phyloP scores from a whole-genome alignment of 805 yeast species.

The Pichia sporocuriosa region DNA sequence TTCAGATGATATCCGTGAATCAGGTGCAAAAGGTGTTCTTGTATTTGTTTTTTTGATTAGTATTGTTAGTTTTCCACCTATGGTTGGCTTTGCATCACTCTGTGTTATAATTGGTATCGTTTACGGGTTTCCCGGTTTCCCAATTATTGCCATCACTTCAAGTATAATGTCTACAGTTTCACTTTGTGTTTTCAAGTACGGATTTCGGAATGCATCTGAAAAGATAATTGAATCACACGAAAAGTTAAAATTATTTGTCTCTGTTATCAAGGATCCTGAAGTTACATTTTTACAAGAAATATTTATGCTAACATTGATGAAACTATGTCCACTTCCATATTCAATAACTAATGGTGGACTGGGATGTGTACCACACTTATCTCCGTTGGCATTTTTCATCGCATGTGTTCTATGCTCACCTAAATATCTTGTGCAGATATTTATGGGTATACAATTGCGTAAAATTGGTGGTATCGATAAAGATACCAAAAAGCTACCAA shows the following conservation, averaged over 20 bases:
- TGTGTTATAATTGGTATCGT: constrained; percentile 69
- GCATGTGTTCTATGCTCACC: constrained; percentile 80
- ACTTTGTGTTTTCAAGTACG: constrained; percentile 57
- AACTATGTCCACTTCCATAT: constrained; percentile 90
- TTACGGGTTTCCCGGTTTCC: constrained; percentile 85
- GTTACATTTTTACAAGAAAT: constrained; percentile 46
- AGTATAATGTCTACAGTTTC: constrained; percentile 70
- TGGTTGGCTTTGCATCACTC: constrained; percentile 72
- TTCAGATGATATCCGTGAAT: constrained; percentile 38
- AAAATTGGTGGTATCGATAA: constrained; percentile 57
- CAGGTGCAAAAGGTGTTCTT: constrained; percentile 24
- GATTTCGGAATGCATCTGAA: constrained; percentile 52
- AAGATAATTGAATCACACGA: constrained; percentile 54
- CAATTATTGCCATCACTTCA: constrained; percentile 61
- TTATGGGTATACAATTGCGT: constrained; percentile 70
- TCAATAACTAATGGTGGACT: constrained; percentile 89
- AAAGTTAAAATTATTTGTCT: constrained; percentile 65
- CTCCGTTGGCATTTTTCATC: constrained; percentile 51
- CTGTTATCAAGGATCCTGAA: constrained; percentile 53
- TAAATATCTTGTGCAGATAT: constrained; percentile 66
- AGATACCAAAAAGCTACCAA: constrained; percentile 36
- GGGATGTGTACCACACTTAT: constrained; percentile 76
- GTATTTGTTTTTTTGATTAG: constrained; percentile 49
- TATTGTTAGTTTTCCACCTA: constrained; percentile 81
- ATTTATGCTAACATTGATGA: constrained; percentile 58